These are phyloP conservation scores for Acorus calamus DNA, from an alignment of 106 monocot species.

Conservation along the genomic window DNA sequence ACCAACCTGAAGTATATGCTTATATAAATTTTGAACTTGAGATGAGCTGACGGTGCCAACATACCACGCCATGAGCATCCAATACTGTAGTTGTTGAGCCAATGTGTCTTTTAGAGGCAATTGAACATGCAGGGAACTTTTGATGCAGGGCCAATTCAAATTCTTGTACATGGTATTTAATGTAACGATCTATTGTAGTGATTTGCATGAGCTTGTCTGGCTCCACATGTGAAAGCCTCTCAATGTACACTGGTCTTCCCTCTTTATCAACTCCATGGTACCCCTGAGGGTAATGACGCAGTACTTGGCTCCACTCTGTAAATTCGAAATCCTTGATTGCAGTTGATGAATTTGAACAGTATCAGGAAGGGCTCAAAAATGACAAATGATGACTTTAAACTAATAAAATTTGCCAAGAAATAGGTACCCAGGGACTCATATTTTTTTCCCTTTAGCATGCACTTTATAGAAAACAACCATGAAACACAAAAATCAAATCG, in stretches of 20 bases:
- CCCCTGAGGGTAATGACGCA: constrained; percentile 41
- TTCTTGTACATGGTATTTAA: constrained; percentile 59
- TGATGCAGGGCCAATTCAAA: constrained; percentile 47
- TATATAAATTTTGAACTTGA: too few relatives aligned
- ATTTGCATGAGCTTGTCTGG: constrained; percentile 44
- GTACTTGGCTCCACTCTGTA: constrained; percentile 35
- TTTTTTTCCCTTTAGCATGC: too few relatives aligned
- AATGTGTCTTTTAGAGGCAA: constrained; percentile 43
- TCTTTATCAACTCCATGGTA: constrained; percentile 48
- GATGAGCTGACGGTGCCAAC: not conserved
- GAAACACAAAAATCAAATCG: too few relatives aligned
- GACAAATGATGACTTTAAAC: too few relatives aligned
- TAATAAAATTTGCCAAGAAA: too few relatives aligned
- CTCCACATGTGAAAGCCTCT: constrained; percentile 43
- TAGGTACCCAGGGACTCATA: too few relatives aligned
- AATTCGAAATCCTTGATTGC: constrained; percentile 37
- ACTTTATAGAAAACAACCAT: too few relatives aligned
- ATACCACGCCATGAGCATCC: constrained; percentile 80
- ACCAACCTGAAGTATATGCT: too few relatives aligned
- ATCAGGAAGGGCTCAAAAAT: too few relatives aligned
- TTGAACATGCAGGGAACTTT: constrained; percentile 49
- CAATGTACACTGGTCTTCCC: constrained; percentile 47
- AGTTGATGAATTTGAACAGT: not conserved
- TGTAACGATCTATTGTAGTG: constrained; percentile 45
- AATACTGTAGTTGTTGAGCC: constrained; percentile 39